A percentile compares a stretch with the other conserved stretches of the same genome.
Evolutionary conservation across 139 green algal genomes (phyloP).

Genomic region (Dunaliella sp.): DNA sequence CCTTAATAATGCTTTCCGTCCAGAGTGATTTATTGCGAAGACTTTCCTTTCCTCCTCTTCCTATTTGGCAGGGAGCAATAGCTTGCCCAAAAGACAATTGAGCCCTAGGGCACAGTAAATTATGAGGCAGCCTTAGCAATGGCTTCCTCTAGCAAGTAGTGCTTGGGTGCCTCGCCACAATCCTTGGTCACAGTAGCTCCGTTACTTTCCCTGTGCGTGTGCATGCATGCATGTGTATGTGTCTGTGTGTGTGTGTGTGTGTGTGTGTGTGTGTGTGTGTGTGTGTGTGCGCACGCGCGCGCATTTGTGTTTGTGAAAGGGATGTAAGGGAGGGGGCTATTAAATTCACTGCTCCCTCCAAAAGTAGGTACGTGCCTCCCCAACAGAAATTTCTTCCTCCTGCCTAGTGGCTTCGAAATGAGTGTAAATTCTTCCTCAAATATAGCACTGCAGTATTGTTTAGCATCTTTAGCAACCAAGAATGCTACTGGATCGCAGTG

Average conservation of each 20-base stretch:
- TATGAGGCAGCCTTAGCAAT: neutral
- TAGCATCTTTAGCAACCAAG: too few relatives aligned
- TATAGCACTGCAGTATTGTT: too few relatives aligned
- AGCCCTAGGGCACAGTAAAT: neutral
- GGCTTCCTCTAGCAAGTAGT: slow-evolving; percentile 12
- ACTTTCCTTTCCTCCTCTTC: too few relatives aligned
- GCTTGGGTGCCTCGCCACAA: slow-evolving; percentile 10
- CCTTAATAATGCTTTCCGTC: too few relatives aligned
- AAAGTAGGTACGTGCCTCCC: neutral
- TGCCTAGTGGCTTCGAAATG: too few relatives aligned
- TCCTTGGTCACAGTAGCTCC: neutral
- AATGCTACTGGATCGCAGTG: too few relatives aligned
- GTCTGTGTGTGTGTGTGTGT: neutral
- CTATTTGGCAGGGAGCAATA: neutral
- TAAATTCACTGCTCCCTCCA: neutral
- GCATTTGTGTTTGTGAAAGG: neutral
- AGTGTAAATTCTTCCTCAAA: too few relatives aligned
- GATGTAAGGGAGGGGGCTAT: too few relatives aligned
- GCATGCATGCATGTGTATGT: neutral
- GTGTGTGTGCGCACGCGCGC: neutral
- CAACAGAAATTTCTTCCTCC: too few relatives aligned
- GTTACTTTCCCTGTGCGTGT: neutral
- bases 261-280: neutral
- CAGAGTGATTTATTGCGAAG: too few relatives aligned
- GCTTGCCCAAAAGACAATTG: neutral